phyloP scores from a whole-genome alignment of 2,329 filamentous ascomycete species.

The Aureobasidium sp. region DNA sequence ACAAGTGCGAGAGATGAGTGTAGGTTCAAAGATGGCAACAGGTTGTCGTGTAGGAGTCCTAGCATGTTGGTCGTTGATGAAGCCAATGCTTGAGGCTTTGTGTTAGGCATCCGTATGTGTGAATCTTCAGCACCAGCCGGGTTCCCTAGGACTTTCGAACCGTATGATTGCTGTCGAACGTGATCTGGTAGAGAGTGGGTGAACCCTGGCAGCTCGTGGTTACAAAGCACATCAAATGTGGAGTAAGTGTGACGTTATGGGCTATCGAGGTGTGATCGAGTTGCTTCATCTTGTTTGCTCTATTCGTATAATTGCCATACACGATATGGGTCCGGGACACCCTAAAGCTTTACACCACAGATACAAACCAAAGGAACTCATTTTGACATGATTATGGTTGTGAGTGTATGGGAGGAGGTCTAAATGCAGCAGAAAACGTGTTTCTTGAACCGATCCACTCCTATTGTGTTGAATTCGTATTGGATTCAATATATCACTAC shows the following conservation, averaged over 20 bases:
- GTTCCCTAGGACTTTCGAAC: background rate
- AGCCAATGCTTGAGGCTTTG: background rate
- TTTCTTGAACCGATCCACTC: too few species aligned
- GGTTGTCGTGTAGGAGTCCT: conserved; percentile 40
- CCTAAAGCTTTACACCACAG: too few species aligned
- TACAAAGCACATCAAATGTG: background rate
- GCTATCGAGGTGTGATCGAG: background rate
- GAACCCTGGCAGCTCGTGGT: background rate
- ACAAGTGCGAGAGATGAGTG: conserved; percentile 46
- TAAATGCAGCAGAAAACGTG: too few species aligned
- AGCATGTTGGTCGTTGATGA: conserved; percentile 19
- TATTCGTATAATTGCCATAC: background rate
- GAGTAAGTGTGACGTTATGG: background rate
- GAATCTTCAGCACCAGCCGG: background rate
- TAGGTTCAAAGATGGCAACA: conserved; percentile 47
- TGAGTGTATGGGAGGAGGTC: too few species aligned
- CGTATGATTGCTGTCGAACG: background rate
- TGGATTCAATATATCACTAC: too few species aligned
- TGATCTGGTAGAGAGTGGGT: background rate
- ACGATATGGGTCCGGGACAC: too few species aligned
- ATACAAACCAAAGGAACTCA: too few species aligned
- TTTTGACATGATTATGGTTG: too few species aligned
- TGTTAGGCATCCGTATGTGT: background rate
- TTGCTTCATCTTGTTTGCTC: background rate
- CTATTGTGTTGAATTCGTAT: too few species aligned